Base-by-base conservation (phyloP, 345 rosid genomes). In the rapeseed (Brassica napus) region DNA sequence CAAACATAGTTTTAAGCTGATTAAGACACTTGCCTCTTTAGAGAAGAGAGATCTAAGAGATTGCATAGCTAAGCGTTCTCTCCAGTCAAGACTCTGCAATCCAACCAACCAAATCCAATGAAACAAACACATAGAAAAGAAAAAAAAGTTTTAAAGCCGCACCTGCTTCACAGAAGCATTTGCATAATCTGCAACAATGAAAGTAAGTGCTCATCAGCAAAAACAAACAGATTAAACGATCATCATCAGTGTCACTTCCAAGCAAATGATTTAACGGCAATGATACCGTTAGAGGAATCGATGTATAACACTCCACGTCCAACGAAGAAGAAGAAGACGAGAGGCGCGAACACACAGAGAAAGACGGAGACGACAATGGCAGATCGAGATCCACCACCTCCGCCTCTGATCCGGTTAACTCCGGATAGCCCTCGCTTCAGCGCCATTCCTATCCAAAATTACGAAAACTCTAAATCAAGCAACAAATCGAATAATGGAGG, bases 1-100 rank as follows among this genome's bases (percentile, higher is more conserved):
- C 8, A 0, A 34, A 52, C 21, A n/a, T n/a, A n/a, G n/a, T n/a
- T n/a, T n/a, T n/a, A n/a, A n/a, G n/a, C n/a, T n/a, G n/a, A n/a
- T n/a, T n/a, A n/a, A n/a, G 14, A 85, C 89, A 84, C 89, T 88
- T 84, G 81, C 98, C 90, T 92, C 98, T 81, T 90, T 87, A 0
- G 93, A 87, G 85, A 92, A 82, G 76, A 94, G 86, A 58, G 92
- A 79, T 70, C 85, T 88, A 61, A 90, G 73, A 75, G 86, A 86
- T 78, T 87, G 90, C 85, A 87, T 57, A 10, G 93, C 91, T 69
- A 90, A 83, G 77, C 85, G 91, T 68, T 94, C 95, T 79, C 98
- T 90, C 98, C 97, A 94, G 86, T 87, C 88, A 78, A 87, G 77
- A 61, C 69, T 88, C 98, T 94, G 87, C 84, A 84, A 24, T 66